Base-by-base conservation (phyloP, 2,329 filamentous ascomycete species). In the Clarireedia monteithiana region DNA sequence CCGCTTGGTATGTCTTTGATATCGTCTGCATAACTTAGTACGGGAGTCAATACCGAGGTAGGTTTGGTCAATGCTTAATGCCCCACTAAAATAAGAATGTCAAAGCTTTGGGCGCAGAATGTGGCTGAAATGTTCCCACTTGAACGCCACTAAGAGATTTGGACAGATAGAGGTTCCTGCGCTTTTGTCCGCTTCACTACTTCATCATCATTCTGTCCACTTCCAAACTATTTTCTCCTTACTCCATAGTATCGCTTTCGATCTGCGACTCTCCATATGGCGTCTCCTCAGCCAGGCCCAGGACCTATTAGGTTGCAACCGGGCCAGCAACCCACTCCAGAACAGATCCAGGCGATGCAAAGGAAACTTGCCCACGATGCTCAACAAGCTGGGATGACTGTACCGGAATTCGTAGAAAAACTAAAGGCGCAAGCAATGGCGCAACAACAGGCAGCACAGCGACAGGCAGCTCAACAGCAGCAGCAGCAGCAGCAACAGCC, bases 341-440 rank as follows among this genome's bases (percentile, higher is more conserved):
- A 96, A 74, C 91, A 96, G 75, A 88, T 96, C 61, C 82, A 83
- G 56, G 79, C 81, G 55, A 94, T 96, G 79, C 89, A 95, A 71
- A 82, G 84, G 65, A 87, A 94, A 72, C 75, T 96, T 46, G 86
- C 86, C 49, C 81, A 82, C 50, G 91, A 96, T 72, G 92, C 92
- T 49, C 79, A 88, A 67, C 91, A 88, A 73, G 82, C 85, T 61
- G 91, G 91, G 70, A 84, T 97, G 80, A 84, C 86, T 6, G 85
- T 94, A 0, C 89, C 86, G 46, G 79, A 96, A 72, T 96, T 95
- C 69, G 81, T 95, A 67, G 84, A 86, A 68, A 80, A 83, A 58
- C 75, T 86, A 65, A 83, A 82, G 70, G 76, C 74, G 63, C 80
- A 84, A 66, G 76, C 75, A 4, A 71, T 73, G 64, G 74, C 68